Percentiles rank a stretch among this genome's conserved stretches.
Evolutionary conservation across 1,284 basidiomycete genomes (phyloP).

Genomic region (Puccinia polysora): DNA sequence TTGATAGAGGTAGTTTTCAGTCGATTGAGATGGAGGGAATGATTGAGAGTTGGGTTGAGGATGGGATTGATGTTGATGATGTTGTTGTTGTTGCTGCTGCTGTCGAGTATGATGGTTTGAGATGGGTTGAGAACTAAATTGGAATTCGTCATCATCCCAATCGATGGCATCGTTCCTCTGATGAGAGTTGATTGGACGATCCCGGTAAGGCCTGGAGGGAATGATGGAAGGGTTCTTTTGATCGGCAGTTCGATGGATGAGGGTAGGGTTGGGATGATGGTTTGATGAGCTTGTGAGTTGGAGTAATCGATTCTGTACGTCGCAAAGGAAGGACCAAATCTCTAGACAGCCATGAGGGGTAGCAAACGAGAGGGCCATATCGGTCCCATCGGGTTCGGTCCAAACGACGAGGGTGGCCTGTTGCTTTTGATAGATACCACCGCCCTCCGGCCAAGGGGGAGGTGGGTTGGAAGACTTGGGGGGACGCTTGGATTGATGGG

Average conservation of each 20-base stretch:
- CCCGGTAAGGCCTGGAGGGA: conserved; percentile 2
- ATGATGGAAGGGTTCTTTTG: not conserved
- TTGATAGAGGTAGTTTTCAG: no score
- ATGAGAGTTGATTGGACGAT: conserved; percentile 23
- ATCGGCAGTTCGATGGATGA: conserved; percentile 31
- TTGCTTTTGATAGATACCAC: conserved; percentile 43
- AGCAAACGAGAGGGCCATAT: conserved; percentile 95
- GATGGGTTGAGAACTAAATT: conserved; percentile 14
- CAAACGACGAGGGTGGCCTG: conserved; percentile 83
- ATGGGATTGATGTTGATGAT: conserved; percentile 10
- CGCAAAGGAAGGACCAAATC: conserved; percentile 93
- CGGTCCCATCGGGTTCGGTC: conserved; percentile 90
- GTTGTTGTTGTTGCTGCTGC: not conserved
- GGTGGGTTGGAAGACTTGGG: not conserved
- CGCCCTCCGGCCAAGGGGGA: conserved; percentile 42
- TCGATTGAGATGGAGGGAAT: no score
- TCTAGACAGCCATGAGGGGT: conserved; percentile 92
- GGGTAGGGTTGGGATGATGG: conserved; percentile 47
- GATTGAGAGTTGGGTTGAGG: no score
- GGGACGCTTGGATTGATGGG: no score
- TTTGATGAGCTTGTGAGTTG: conserved; percentile 58
- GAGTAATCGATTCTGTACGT: conserved; percentile 92
- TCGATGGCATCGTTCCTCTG: conserved; percentile 9
- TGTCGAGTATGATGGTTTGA: conserved; percentile 33
- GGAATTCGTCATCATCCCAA: conserved; percentile 38